Evolutionary conservation across 257 asterid species (phyloP).

Genomic region (Solanum bulbocastanum): DNA sequence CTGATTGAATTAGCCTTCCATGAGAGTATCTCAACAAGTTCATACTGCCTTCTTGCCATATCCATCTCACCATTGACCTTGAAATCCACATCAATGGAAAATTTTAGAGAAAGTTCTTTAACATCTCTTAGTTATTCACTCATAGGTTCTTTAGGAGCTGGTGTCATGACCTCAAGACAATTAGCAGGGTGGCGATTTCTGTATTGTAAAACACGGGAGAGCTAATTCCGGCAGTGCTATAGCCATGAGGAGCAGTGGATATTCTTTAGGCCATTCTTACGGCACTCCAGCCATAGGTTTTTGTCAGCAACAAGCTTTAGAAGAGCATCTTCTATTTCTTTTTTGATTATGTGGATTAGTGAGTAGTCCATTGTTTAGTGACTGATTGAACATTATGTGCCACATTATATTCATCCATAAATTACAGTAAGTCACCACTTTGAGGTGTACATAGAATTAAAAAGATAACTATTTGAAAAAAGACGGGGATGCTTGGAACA

Average conservation of each 20-base stretch:
- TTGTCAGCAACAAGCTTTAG: conserved; percentile 56
- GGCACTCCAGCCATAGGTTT: conserved; percentile 47
- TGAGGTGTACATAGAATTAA: background rate
- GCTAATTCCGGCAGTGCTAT: conserved; percentile 54
- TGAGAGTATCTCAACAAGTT: conserved; percentile 31
- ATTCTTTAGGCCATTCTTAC: conserved; percentile 42
- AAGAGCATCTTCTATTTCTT: conserved; percentile 44
- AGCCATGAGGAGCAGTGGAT: conserved; percentile 61
- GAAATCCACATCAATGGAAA: conserved; percentile 41
- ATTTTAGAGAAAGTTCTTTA: conserved; percentile 42
- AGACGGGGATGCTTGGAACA: background rate
- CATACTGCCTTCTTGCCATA: conserved; percentile 27
- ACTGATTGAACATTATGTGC: conserved; percentile 16
- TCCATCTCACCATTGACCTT: conserved; percentile 36
- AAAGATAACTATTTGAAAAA: background rate
- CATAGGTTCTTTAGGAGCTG: conserved; percentile 47
- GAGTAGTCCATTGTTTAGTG: conserved; percentile 51
- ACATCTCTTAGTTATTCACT: conserved; percentile 46
- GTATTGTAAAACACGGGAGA: conserved; percentile 38
- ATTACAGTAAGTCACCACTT: background rate
- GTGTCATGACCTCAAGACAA: conserved; percentile 26
- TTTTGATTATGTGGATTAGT: conserved; percentile 52
- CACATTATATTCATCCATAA: background rate
- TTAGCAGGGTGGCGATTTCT: conserved; percentile 31
- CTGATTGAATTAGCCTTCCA: conserved; percentile 20